phyloP scores from a whole-genome alignment of 2,329 filamentous ascomycete genomes.

The Penicillium oxalicum region DNA sequence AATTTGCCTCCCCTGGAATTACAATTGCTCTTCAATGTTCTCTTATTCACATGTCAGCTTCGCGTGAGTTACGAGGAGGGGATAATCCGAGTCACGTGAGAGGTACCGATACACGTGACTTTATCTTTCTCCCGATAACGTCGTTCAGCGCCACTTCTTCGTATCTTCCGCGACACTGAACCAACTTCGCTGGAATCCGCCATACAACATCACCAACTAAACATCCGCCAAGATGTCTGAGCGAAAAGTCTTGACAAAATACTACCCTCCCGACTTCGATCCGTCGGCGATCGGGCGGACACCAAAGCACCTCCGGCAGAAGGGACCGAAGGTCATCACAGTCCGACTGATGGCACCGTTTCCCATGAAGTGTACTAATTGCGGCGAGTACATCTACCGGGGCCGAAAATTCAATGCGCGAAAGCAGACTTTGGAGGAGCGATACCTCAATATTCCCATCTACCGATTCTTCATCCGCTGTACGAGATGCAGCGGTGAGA shows the following conservation, averaged over 20 bases:
- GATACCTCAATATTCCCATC: conserved; percentile 81
- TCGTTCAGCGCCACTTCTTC: not conserved
- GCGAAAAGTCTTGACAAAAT: conserved; percentile 64
- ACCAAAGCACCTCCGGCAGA: conserved; percentile 50
- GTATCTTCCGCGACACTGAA: too few species aligned
- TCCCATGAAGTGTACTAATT: conserved; percentile 63
- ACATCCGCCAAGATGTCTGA: conserved; percentile 64
- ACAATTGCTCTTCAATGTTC: too few species aligned
- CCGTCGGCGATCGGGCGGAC: conserved; percentile 69
- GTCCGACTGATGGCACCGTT: conserved; percentile 90
- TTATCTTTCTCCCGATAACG: too few species aligned
- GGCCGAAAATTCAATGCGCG: conserved; percentile 92
- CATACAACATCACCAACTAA: not conserved
- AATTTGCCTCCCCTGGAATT: too few species aligned
- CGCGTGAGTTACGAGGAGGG: too few species aligned
- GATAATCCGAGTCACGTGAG: not conserved
- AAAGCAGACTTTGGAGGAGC: conserved; percentile 87
- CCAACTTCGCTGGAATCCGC: too few species aligned
- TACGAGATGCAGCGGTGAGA: conserved; percentile 77
- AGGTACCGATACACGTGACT: too few species aligned
- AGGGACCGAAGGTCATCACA: conserved; percentile 73
- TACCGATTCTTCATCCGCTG: conserved; percentile 89
- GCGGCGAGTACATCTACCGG: conserved; percentile 76
- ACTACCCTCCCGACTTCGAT: conserved; percentile 77
- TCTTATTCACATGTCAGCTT: too few species aligned